phyloP scores from a whole-genome alignment of 176 grass and related monocot species.

The Triticum timopheevii region DNA sequence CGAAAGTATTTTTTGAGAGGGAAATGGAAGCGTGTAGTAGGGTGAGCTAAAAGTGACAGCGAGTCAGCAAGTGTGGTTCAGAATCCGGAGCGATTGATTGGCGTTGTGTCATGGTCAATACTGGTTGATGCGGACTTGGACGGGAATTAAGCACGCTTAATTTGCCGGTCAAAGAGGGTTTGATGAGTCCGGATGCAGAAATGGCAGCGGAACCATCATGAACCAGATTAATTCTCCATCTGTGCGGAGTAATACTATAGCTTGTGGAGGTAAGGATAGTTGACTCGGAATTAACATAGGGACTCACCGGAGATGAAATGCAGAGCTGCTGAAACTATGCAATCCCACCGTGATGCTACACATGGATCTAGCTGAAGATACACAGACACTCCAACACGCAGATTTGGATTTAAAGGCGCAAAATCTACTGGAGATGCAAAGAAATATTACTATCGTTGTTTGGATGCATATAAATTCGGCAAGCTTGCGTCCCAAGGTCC shows the following conservation, averaged over 20 bases:
- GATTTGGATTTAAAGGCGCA: not conserved
- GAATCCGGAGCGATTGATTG: not conserved
- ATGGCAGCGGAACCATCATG: not conserved
- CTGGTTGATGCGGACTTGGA: slow-evolving; percentile 14
- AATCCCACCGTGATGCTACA: not conserved
- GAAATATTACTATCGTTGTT: not conserved
- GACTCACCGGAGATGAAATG: not conserved
- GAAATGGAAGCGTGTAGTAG: not conserved
- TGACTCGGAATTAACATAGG: not conserved
- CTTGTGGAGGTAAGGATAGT: too few species aligned
- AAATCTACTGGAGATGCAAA: not conserved
- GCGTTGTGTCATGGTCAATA: slow-evolving; percentile 13
- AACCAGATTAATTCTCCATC: not conserved
- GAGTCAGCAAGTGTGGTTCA: not conserved
- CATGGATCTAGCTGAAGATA: not conserved
- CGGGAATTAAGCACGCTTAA: not conserved
- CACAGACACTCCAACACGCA: not conserved
- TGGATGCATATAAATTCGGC: not conserved
- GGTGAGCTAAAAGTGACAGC: slow-evolving; percentile 20
- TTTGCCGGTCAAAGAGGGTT: slow-evolving; percentile 26
- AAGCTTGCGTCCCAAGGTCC: not conserved
- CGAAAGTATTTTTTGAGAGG: not conserved
- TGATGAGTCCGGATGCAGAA: not conserved
- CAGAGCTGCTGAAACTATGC: not conserved
- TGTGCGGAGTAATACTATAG: not conserved